Conservation (phyloP, 306 rosid species). For the Corylus americana region DNA sequence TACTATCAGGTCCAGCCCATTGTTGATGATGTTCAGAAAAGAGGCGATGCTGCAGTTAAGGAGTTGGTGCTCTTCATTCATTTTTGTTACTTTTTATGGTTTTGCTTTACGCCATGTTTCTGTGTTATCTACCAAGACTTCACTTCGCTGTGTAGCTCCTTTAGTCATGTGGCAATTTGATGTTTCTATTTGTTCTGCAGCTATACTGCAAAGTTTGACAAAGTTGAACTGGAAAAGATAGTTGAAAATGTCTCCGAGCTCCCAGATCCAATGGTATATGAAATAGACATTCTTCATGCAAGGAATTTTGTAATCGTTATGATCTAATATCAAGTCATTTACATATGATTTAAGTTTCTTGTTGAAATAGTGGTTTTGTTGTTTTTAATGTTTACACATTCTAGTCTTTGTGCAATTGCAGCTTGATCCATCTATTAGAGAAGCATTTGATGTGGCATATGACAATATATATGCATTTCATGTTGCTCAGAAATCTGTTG, state of each 20-base stretch:
- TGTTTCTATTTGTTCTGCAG: conserved; percentile 40
- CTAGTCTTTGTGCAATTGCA: conserved; percentile 38
- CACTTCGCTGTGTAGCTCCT: not conserved
- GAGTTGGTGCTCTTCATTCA: conserved; percentile 48
- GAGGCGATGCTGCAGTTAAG: conserved; percentile 86
- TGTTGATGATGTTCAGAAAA: conserved; percentile 75
- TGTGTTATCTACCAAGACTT: not conserved
- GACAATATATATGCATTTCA: conserved; percentile 93
- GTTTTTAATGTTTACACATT: conserved; percentile 9
- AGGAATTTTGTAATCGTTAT: not conserved
- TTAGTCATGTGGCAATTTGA: not conserved
- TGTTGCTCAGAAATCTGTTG: conserved; percentile 79
- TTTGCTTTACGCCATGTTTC: not conserved
- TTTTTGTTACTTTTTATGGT: not conserved
- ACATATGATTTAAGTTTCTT: not conserved
- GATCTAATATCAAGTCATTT: not conserved
- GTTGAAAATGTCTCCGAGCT: conserved; percentile 74
- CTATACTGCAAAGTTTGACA: conserved; percentile 80
- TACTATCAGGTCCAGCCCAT: conserved; percentile 80
- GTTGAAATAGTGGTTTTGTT: not conserved
- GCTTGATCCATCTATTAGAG: conserved; percentile 71
- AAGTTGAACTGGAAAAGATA: conserved; percentile 57
- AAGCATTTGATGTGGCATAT: conserved; percentile 91
- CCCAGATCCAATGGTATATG: conserved; percentile 82
- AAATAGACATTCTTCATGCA: conserved; percentile 8